These are phyloP conservation scores for Scenedesmus sp. DNA, from an alignment of 163 green algal species.

Conservation along the genomic window DNA sequence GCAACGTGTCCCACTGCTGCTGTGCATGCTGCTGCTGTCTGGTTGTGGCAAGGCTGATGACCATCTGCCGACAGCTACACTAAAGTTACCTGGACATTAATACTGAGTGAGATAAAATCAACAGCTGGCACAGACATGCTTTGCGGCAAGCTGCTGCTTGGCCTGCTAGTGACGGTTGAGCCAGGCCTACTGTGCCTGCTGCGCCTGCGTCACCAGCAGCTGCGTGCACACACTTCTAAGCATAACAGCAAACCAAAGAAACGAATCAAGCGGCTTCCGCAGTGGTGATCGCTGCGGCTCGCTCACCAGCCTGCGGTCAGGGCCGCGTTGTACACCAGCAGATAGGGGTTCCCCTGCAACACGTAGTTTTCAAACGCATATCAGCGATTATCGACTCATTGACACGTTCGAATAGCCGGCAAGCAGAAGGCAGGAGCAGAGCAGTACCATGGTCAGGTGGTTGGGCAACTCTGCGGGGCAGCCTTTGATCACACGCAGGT, in stretches of 20 bases:
- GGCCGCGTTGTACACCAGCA: constrained; percentile 73
- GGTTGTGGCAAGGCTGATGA: not conserved
- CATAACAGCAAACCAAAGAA: not conserved
- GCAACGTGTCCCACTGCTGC: not conserved
- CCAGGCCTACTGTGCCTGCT: too few species aligned
- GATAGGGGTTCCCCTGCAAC: constrained; percentile 65
- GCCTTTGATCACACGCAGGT: too few species aligned
- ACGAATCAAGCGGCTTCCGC: not conserved
- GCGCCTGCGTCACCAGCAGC: not conserved
- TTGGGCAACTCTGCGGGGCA: too few species aligned
- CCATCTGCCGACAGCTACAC: not conserved
- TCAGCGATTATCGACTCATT: too few species aligned
- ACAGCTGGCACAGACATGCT: not conserved
- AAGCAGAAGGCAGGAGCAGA: too few species aligned
- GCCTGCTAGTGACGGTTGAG: not conserved
- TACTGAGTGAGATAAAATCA: not conserved
- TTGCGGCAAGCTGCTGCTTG: not conserved
- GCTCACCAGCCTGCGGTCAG: constrained; percentile 68
- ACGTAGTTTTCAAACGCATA: too few species aligned
- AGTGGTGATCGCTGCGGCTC: not conserved
- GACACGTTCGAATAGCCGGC: too few species aligned
- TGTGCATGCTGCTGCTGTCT: not conserved
- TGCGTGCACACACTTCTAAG: not conserved
- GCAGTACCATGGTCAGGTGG: too few species aligned
- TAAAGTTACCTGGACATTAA: not conserved